Conservation (phyloP, 2,329 filamentous ascomycete genomes). For the Apiospora hydei region DNA sequence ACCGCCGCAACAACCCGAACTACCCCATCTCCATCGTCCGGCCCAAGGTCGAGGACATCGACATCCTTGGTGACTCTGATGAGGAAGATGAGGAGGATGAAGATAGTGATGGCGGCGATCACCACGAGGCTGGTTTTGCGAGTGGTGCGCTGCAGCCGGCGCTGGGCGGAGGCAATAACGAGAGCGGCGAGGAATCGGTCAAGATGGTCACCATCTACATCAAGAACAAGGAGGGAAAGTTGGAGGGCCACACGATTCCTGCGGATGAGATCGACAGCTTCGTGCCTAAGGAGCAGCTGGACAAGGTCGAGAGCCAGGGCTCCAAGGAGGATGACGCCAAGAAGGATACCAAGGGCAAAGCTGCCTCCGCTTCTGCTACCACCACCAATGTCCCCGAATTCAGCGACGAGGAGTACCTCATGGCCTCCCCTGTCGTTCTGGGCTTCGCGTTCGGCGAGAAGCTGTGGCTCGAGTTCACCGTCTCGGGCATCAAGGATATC, state of each 20-base stretch:
- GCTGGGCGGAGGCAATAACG: conserved; percentile 27
- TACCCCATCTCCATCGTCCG: conserved; percentile 80
- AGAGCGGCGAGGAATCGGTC: conserved; percentile 30
- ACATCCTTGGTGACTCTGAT: conserved; percentile 59
- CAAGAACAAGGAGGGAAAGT: conserved; percentile 50
- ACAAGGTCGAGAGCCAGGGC: conserved; percentile 52
- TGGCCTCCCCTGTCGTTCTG: conserved; percentile 83
- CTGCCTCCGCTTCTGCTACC: conserved; percentile 29
- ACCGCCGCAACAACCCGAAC: conserved; percentile 86
- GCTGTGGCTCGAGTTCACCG: conserved; percentile 86
- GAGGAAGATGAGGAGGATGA: conserved; percentile 51
- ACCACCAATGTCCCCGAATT: conserved; percentile 57
- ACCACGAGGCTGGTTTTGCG: background rate
- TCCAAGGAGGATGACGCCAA: conserved; percentile 33
- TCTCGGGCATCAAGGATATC: conserved; percentile 81
- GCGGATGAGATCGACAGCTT: conserved; percentile 46
- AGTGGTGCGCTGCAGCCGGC: conserved; percentile 39
- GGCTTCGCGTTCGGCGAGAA: conserved; percentile 91
- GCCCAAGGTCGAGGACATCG: conserved; percentile 72
- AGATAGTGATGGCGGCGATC: conserved; percentile 33
- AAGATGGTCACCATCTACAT: conserved; percentile 61
- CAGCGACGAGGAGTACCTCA: conserved; percentile 82
- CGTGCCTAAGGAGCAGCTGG: conserved; percentile 59
- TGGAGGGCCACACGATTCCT: conserved; percentile 43
- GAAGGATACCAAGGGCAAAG: conserved; percentile 27